A percentile compares a stretch with the other conserved stretches of the same genome.
Conservation (phyloP, 805 yeast genomes). For the Monosporozyma aerobia region DNA sequence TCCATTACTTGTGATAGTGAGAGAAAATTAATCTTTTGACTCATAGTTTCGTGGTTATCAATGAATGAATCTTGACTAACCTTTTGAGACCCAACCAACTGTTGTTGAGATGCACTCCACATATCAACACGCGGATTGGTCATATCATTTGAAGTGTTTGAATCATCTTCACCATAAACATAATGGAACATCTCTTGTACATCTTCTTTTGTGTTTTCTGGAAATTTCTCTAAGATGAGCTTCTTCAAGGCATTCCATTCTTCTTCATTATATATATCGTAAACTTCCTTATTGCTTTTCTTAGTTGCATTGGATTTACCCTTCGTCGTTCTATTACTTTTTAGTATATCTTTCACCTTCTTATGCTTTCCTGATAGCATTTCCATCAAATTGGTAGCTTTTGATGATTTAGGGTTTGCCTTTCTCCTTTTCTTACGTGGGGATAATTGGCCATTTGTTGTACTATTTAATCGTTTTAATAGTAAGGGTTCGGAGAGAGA, state of each 20-base stretch:
- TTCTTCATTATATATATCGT: slow-evolving; percentile 21
- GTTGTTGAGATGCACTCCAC: slow-evolving; percentile 20
- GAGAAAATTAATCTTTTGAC: slow-evolving; percentile 9
- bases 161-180: slow-evolving; percentile 18
- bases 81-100: slow-evolving; percentile 4
- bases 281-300: not conserved
- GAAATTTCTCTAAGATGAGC: slow-evolving; percentile 15
- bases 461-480: not conserved
- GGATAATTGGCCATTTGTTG: no score
- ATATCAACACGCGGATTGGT: slow-evolving; percentile 5
- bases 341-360: slow-evolving; percentile 22
- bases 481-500: not conserved
- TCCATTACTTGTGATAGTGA: slow-evolving; percentile 25
- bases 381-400: slow-evolving; percentile 13
- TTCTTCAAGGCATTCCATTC: slow-evolving; percentile 23
- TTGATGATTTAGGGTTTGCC: not conserved
- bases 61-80: not conserved
- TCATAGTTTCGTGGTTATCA: not conserved
- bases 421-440: not conserved
- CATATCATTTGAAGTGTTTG: not conserved
- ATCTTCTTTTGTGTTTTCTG: slow-evolving; percentile 15
- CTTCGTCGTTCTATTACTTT: slow-evolving; percentile 1
- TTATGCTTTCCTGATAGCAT: slow-evolving; percentile 27
- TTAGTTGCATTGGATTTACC: not conserved
- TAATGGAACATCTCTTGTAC: slow-evolving; percentile 16